Base-by-base conservation (phyloP, 164 flowering plant genomes). In the Stephania cephalantha region DNA sequence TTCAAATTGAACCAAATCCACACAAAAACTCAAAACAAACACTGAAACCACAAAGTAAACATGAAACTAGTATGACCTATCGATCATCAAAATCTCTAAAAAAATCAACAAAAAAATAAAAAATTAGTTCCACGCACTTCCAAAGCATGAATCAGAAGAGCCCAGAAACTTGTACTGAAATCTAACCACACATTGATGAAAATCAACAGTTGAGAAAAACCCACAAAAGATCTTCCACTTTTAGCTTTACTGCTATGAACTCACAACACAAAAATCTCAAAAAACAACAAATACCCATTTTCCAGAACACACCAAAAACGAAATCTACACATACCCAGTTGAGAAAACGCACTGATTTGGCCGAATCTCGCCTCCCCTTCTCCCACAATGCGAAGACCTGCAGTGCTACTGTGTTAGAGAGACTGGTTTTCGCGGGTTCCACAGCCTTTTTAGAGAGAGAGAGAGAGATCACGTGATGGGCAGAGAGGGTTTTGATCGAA, bases 391-490 rank as follows among this genome's bases (percentile, higher is more conserved):
- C 71, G 35, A 64, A 52, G 58, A 15, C 20, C 29, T 46, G n/a
- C 58, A 72, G 68, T 64, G 46, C n/a, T 12, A 66, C 9, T 25
- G n/a, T 12, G 53, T 8, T 48, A 12, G 13, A 8, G 53, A 70
- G 35, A 68, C 68, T 70, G 77, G 35, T 25, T 25, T 25, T 25
- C 42, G 31, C 64, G 13, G 30, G 48, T 71, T 73, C 55, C n/a
- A 25, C 25, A 35, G 55, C 65, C 18, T 61, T 15, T 15, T 46
- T 25, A 25, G 5, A 2, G 42, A 3, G 48, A 22, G 44, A 18
- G 10, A 64, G 71, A 31, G 9, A 70, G 63, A 66, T 76, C 78
- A 76, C 78, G 78, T 76, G 78, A 65, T 22, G 31, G 30, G 71
- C 31, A 45, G 73, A 20, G 73, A 20, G 48, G 44, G 71, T 20